A percentile compares a stretch with the other conserved stretches of the same genome.
Conservation (phyloP, 139 green algal genomes). For the Picochlorum costavermella region DNA sequence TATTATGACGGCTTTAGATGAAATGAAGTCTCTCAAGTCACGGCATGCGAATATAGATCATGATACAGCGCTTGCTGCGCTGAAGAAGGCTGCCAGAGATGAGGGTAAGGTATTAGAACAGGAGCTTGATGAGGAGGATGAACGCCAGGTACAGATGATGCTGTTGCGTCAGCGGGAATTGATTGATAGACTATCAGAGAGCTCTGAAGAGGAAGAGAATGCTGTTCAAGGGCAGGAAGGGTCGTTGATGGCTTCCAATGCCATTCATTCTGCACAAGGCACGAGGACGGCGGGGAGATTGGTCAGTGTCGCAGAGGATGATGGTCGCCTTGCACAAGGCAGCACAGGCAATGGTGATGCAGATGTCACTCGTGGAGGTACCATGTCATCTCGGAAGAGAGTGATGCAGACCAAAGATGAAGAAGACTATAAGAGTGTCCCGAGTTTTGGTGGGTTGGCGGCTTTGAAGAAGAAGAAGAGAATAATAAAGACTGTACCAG, state of each 20-base stretch:
- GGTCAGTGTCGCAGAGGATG: neutral
- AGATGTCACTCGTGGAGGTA: no score
- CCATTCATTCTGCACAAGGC: neutral
- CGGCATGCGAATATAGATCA: constrained; percentile 22
- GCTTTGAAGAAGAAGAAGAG: neutral
- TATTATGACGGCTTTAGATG: constrained; percentile 87
- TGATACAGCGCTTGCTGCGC: constrained; percentile 13
- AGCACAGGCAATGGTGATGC: neutral
- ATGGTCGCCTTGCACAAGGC: no score
- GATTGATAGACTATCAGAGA: constrained; percentile 23
- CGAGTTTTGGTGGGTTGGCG: no score
- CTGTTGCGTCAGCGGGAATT: constrained; percentile 44
- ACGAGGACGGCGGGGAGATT: neutral
- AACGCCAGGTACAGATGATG: constrained; percentile 53
- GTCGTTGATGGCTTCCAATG: constrained; percentile 1
- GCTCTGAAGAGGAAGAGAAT: constrained; percentile 14
- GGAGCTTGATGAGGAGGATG: constrained; percentile 49
- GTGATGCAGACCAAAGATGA: no score
- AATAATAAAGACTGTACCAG: neutral
- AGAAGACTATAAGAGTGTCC: no score
- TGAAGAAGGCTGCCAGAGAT: constrained; percentile 10
- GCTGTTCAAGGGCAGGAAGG: neutral
- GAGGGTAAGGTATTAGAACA: constrained; percentile 7
- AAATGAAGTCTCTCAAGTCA: constrained; percentile 73
- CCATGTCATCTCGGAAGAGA: no score